Evolutionary conservation across 495 filamentous ascomycete genomes (phyloP).

Genomic region (Aspergillus bridgeri): DNA sequence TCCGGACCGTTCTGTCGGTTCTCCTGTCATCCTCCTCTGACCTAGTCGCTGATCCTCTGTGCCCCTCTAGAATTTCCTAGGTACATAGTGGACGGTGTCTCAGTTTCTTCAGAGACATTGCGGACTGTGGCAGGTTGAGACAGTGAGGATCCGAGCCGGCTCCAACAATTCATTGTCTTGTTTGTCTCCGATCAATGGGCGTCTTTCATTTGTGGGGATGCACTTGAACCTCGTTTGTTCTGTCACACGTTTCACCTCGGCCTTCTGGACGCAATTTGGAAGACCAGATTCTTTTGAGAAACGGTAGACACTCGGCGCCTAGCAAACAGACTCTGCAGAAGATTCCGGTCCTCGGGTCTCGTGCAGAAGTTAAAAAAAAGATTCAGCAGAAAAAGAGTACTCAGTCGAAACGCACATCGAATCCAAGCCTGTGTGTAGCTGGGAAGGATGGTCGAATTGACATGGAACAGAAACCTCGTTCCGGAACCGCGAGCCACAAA

Average conservation of each 20-base stretch:
- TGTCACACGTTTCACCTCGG: not conserved
- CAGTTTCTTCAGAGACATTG: constrained; percentile 7
- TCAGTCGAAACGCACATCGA: not conserved
- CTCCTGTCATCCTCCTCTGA: not conserved
- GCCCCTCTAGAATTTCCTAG: constrained; percentile 17
- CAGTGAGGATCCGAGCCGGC: not conserved
- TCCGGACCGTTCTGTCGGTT: constrained; percentile 7
- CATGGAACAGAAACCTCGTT: constrained; percentile 30
- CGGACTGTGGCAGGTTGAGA: constrained; percentile 12
- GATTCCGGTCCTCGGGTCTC: not conserved
- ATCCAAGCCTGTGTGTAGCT: not conserved
- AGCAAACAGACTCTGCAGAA: not conserved
- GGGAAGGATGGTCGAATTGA: constrained; percentile 28
- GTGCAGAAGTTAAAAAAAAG: not conserved
- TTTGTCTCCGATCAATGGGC: not conserved
- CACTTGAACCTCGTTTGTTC: not conserved
- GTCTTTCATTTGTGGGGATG: not conserved
- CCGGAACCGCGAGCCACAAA: constrained; percentile 27
- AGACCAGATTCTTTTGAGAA: not conserved
- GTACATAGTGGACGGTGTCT: constrained; percentile 15
- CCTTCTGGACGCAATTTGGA: not conserved
- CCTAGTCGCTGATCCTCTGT: not conserved
- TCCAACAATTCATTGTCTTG: not conserved
- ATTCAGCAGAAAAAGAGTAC: constrained; percentile 1
- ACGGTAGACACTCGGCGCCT: not conserved